Conservation (phyloP, 176 grass and related monocot genomes). For the Hsuehochloa calcarea region DNA sequence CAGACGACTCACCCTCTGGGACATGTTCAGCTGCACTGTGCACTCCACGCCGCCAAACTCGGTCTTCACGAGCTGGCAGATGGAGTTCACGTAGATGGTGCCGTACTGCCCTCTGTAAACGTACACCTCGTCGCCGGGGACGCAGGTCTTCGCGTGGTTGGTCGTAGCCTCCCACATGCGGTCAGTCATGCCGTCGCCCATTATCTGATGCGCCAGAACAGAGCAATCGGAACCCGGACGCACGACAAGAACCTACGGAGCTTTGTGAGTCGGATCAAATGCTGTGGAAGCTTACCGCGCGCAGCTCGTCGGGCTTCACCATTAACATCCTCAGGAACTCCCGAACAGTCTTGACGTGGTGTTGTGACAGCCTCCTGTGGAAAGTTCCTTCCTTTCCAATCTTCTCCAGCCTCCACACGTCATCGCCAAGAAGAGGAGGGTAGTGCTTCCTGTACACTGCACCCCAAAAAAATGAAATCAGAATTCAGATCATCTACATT, state of each 20-base stretch:
- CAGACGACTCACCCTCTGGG: constrained; percentile 5
- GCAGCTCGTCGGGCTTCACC: constrained; percentile 43
- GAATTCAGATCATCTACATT: background rate
- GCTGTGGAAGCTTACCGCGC: constrained; percentile 22
- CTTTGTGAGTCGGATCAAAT: background rate
- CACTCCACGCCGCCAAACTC: background rate
- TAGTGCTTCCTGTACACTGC: constrained; percentile 87
- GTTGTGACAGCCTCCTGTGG: constrained; percentile 44
- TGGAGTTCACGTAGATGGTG: constrained; percentile 49
- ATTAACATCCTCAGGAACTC: constrained; percentile 56
- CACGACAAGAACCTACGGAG: background rate
- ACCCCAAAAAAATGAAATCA: background rate
- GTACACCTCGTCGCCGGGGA: constrained; percentile 53
- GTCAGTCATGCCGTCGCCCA: constrained; percentile 81
- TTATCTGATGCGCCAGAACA: constrained; percentile 39
- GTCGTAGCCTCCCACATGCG: constrained; percentile 68
- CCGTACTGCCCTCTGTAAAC: background rate
- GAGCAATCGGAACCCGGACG: constrained; percentile 17
- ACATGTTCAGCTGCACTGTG: constrained; percentile 30
- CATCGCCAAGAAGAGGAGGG: constrained; percentile 62
- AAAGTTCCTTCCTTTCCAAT: constrained; percentile 80
- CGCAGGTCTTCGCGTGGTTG: constrained; percentile 55
- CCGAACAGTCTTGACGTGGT: constrained; percentile 44
- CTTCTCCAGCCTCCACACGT: constrained; percentile 85
- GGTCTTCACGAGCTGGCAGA: constrained; percentile 41